A percentile compares a stretch with the other conserved stretches of the same genome.
These are phyloP conservation scores for Wallacemonas sp. DNA, from an alignment of 208 protist genomes.

Conservation along the genomic window DNA sequence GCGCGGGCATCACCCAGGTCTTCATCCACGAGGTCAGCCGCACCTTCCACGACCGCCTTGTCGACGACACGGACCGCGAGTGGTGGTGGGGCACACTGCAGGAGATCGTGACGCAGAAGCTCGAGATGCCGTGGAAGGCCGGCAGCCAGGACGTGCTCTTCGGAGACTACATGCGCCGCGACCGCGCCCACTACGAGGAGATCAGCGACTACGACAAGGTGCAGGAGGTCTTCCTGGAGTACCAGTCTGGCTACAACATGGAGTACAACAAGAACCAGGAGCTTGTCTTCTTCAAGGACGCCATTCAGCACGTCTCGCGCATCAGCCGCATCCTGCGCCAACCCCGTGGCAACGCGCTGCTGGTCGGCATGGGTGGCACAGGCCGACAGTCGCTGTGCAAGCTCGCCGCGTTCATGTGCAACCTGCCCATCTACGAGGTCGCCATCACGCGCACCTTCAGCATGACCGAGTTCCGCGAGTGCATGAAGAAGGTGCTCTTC, in stretches of 20 bases:
- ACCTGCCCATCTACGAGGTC: constrained; percentile 89
- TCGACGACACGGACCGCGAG: constrained; percentile 86
- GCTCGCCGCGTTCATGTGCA: constrained; percentile 94
- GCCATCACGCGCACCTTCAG: constrained; percentile 92
- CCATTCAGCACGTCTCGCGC: constrained; percentile 94
- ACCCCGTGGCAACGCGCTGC: constrained; percentile 95
- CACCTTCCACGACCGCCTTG: constrained; percentile 97
- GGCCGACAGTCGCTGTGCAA: constrained; percentile 96
- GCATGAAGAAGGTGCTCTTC: constrained; percentile 90
- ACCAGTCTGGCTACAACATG: constrained; percentile 93
- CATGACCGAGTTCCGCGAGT: constrained; percentile 94
- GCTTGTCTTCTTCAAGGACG: constrained; percentile 98
- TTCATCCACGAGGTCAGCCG: constrained; percentile 96
- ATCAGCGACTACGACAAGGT: constrained; percentile 55
- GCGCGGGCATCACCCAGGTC: constrained; percentile 68
- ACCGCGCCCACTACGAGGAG: constrained; percentile 84
- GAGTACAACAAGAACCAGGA: constrained; percentile 89
- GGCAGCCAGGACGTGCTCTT: constrained; percentile 72
- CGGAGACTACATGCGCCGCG: constrained; percentile 92
- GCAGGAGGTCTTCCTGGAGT: constrained; percentile 69
- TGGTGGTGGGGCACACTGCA: constrained; percentile 92
- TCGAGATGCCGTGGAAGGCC: constrained; percentile 71
- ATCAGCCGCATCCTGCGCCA: constrained; percentile 96
- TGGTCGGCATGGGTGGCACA: constrained; percentile 97
- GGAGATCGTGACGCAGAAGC: constrained; percentile 51